Evolutionary conservation across 2,329 filamentous ascomycete genomes (phyloP).

Genomic region (Verticillium zaregamsianum): DNA sequence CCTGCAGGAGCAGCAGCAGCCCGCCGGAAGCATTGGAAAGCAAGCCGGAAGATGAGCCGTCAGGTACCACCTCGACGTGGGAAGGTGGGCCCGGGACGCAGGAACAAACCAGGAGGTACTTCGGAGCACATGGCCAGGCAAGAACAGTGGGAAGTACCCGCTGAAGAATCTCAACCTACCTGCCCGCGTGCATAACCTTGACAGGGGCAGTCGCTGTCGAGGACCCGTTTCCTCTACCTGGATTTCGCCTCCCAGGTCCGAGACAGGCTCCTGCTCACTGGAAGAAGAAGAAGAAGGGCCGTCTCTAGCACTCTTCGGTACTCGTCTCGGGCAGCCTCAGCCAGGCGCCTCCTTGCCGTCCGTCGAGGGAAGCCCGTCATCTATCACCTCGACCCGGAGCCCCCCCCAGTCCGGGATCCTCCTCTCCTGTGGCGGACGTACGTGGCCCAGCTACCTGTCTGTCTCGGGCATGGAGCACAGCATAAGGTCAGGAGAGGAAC

Average conservation of each 20-base stretch:
- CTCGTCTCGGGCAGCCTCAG: background rate
- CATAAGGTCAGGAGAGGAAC: background rate
- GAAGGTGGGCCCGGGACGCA: background rate
- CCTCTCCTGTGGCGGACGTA: too few species aligned
- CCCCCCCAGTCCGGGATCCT: background rate
- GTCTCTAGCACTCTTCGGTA: background rate
- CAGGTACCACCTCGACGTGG: background rate
- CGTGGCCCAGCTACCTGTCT: background rate
- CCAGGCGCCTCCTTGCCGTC: background rate
- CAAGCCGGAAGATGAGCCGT: background rate
- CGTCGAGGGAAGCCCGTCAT: background rate
- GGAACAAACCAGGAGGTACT: background rate
- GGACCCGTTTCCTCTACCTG: background rate
- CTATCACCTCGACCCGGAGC: background rate
- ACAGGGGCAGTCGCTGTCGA: background rate
- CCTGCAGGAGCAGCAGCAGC: background rate
- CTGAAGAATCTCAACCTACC: background rate
- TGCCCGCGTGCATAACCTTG: background rate
- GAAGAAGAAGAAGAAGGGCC: background rate
- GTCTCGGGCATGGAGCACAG: background rate
- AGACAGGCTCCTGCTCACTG: background rate
- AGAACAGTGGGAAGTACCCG: background rate
- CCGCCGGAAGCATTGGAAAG: background rate
- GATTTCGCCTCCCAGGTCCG: background rate
- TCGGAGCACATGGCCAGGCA: background rate